Percentiles rank a stretch among this genome's conserved stretches.
Conservation (phyloP, 345 rosid genomes). For the Arabidopsis arenosa region DNA sequence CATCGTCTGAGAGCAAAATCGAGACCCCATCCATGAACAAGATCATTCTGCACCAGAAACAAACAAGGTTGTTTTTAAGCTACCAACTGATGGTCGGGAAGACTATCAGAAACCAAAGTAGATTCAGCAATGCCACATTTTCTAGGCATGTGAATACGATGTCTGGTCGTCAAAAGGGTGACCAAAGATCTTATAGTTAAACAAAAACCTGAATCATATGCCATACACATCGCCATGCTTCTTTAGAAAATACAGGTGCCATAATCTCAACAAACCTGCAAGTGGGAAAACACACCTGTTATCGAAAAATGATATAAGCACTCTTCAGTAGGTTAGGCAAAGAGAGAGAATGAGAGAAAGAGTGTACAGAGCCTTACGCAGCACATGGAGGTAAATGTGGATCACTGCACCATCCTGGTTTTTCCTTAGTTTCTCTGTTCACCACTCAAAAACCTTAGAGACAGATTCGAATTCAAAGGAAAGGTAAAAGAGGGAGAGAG, state of each 20-base stretch:
- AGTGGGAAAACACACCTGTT: conserved; percentile 24
- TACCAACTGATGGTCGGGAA: conserved; percentile 14
- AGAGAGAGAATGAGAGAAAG: background rate
- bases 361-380: conserved; percentile 56
- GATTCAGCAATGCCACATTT: background rate
- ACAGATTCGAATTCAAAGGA: background rate
- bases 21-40: conserved; percentile 99
- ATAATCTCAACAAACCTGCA: conserved; percentile 96
- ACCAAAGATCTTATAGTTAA: conserved; percentile 31
- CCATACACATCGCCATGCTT: conserved; percentile 98
- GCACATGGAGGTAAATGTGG: conserved; percentile 97
- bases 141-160: conserved; percentile 5
- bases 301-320: background rate
- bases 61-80: conserved; percentile 4
- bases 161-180: conserved; percentile 1
- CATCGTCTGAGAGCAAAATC: conserved; percentile 97
- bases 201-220: conserved; percentile 85
- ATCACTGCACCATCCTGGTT: conserved; percentile 88
- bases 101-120: background rate
- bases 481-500: conserved; percentile 6
- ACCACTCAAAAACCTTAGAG: conserved; percentile 28
- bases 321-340: conserved; percentile 12
- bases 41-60: conserved; percentile 72
- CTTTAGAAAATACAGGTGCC: conserved; percentile 94
- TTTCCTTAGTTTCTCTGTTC: conserved; percentile 76